Evolutionary conservation across 192 early-diverging fungal genomes (phyloP), one percentile per base, ranked within the genome.

Genomic region (Backusella macrospora): DNA sequence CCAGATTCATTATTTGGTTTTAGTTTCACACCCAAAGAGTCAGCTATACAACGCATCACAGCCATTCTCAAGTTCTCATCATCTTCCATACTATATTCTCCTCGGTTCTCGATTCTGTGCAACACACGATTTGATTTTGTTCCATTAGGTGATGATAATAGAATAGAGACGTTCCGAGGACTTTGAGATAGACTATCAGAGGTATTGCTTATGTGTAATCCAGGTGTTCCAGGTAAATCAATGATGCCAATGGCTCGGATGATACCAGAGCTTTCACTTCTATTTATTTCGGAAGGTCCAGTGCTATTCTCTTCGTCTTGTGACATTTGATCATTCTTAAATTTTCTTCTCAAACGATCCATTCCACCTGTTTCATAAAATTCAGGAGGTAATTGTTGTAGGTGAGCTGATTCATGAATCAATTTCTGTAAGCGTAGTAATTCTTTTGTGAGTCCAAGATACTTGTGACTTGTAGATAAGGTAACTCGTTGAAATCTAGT

Each of bases 401-500:
- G 82, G 48, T 87, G 88, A 0, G 86, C 84, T 34, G 94, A 85
- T 40, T 94, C 92, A 75, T 92, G 92, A n/a, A 95, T 89, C 7
- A 86, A 84, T 43, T 91, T 89, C 75, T 99, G 96, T 65, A 96
- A 90, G 34, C 89, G 86, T 55, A 98, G 85, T 2, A 98, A 86
- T 71, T 98, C 96, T 63, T 92, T 89, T 5, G 93, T 92, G 49
- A 98, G 77, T 8, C 93, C 94, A 1, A 98, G 85, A 71, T 97
- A 99, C 67, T 91, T 87, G 76, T 95, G 91, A 67, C 97, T 89
- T 4, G 95, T 96, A 76, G 94, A 85, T 78, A 96, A 90, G 0
- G 98, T 98, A 46, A 98, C 96, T 1, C 98, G 89, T 81, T 98
- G 95, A 73, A 99, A 94, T 40, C 98, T 89, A 1, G 96, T 96